These are phyloP conservation scores for Populus hybrid DNA, from an alignment of 441 rosid genomes.

Conservation along the genomic window DNA sequence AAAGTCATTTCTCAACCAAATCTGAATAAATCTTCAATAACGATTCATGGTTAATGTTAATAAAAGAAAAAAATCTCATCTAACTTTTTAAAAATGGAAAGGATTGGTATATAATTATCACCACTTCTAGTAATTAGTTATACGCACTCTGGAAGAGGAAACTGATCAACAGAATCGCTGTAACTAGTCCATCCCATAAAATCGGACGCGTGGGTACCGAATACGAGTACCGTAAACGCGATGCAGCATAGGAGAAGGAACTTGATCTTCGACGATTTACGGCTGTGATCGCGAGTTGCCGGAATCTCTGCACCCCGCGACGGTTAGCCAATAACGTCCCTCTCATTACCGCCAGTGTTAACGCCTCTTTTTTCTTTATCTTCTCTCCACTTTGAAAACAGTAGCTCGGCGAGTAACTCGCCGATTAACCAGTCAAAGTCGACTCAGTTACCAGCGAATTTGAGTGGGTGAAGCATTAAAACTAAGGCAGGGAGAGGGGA, in stretches of 20 bases:
- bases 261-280: conserved; percentile 62
- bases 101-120: too few relatives aligned
- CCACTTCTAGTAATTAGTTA: too few relatives aligned
- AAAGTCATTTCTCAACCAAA: too few relatives aligned
- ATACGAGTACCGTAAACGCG: conserved; percentile 44
- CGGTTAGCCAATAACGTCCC: conserved; percentile 58
- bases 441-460: too few relatives aligned
- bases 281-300: conserved; percentile 47
- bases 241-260: conserved; percentile 53
- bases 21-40: too few relatives aligned
- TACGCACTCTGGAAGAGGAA: conserved; percentile 50
- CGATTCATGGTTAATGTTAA: too few relatives aligned
- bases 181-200: conserved; percentile 40
- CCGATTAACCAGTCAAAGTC: too few relatives aligned
- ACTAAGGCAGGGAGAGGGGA: too few relatives aligned
- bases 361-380: not conserved
- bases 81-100: too few relatives aligned
- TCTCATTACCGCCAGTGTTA: conserved; percentile 45
- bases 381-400: not conserved
- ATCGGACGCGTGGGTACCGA: conserved; percentile 46
- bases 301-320: conserved; percentile 58
- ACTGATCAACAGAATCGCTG: conserved; percentile 35
- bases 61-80: too few relatives aligned
- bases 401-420: too few relatives aligned
- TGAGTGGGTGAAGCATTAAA: too few relatives aligned